phyloP scores from a whole-genome alignment of 257 asterid species.

The Galeopsis tetrahit region DNA sequence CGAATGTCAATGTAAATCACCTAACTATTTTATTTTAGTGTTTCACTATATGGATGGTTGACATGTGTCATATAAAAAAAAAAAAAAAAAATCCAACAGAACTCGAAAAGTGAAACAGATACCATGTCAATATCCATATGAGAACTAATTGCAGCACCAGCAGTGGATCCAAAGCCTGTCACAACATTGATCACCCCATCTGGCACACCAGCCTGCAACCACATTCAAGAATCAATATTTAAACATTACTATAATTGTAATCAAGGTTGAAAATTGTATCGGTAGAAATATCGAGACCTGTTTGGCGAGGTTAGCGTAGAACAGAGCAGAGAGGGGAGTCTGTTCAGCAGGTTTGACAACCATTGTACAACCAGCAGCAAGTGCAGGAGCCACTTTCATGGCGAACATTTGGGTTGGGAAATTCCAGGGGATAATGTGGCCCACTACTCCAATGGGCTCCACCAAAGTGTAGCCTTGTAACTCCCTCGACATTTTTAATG shows the following conservation, averaged over 20 bases:
- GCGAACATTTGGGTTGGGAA: conserved; percentile 57
- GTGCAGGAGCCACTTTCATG: conserved; percentile 60
- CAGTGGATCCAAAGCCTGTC: conserved; percentile 64
- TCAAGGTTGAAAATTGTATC: too few relatives aligned
- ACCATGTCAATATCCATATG: conserved; percentile 88
- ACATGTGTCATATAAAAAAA: too few relatives aligned
- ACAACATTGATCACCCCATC: conserved; percentile 80
- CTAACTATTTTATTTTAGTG: too few relatives aligned
- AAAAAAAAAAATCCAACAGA: too few relatives aligned
- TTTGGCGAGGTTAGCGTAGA: conserved; percentile 54
- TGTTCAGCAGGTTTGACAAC: conserved; percentile 70
- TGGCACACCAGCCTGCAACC: conserved; percentile 69
- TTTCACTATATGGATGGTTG: too few relatives aligned
- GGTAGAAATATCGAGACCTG: conserved; percentile 24
- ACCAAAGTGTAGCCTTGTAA: conserved; percentile 53
- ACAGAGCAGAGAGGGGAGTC: conserved; percentile 66
- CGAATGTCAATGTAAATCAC: too few relatives aligned
- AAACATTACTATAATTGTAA: not conserved
- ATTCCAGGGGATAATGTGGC: conserved; percentile 66
- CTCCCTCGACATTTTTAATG: conserved; percentile 51
- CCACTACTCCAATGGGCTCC: conserved; percentile 72
- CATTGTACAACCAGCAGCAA: conserved; percentile 69
- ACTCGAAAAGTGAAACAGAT: too few relatives aligned
- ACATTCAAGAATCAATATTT: too few relatives aligned
- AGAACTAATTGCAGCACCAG: conserved; percentile 75